Percentiles rank a stretch among this genome's conserved stretches.
These are phyloP conservation scores for Lentithecium fluviatile DNA, from an alignment of 495 filamentous ascomycete species.

Conservation along the genomic window DNA sequence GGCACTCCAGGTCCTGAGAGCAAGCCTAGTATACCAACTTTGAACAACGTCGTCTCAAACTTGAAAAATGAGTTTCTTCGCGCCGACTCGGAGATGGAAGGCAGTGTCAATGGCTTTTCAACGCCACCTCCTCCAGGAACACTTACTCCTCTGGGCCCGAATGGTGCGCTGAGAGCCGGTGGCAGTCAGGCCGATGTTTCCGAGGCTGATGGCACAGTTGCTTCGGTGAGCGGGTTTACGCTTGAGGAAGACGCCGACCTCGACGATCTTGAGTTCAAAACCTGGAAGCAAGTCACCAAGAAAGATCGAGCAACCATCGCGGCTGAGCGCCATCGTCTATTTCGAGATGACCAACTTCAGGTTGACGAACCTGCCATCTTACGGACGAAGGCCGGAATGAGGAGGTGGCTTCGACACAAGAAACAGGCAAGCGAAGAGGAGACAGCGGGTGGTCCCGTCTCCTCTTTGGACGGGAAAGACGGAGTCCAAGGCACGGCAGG, in stretches of 20 bases:
- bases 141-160: conserved; percentile 71
- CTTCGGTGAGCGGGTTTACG: conserved; percentile 60
- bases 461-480: conserved; percentile 48
- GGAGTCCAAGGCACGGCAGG: conserved; percentile 49
- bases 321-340: conserved; percentile 74
- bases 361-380: conserved; percentile 83
- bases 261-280: conserved; percentile 89
- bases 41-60: conserved; percentile 49
- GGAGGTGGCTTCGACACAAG: conserved; percentile 73
- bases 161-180: conserved; percentile 59
- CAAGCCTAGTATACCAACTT: conserved; percentile 56
- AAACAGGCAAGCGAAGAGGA: conserved; percentile 56
- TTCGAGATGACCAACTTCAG: conserved; percentile 80
- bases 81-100: conserved; percentile 68
- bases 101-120: conserved; percentile 76
- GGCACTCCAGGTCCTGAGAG: conserved; percentile 68
- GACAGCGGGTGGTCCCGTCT: conserved; percentile 44
- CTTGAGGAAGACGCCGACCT: conserved; percentile 56
- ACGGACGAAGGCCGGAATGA: conserved; percentile 73
- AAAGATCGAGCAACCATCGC: conserved; percentile 89
- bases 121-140: conserved; percentile 79
- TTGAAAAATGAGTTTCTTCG: conserved; percentile 51
- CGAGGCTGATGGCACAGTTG: conserved; percentile 69
- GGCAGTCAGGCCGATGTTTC: conserved; percentile 75
- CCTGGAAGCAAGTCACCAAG: conserved; percentile 98